Evolutionary conservation across 768 basidiomycete genomes (phyloP).

Genomic region (Polyporus arcularius): DNA sequence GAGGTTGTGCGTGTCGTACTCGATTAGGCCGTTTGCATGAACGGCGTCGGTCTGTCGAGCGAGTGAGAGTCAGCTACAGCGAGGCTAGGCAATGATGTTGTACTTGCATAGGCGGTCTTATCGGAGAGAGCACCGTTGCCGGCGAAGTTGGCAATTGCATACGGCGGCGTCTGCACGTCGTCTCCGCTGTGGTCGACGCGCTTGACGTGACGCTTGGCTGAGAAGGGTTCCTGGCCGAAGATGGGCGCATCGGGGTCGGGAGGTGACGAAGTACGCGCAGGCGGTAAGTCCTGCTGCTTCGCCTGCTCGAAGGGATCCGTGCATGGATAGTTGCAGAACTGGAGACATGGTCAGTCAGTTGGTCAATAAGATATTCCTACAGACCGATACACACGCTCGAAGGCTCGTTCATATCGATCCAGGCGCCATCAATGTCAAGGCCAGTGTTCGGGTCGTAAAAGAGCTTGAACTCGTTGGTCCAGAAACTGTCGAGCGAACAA

Average conservation of each 20-base stretch:
- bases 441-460: constrained; percentile 58
- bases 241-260: constrained; percentile 58
- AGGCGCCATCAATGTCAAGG: constrained; percentile 68
- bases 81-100: neutral
- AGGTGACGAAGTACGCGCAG: constrained; percentile 47
- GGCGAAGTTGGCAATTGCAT: constrained; percentile 59
- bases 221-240: constrained; percentile 37
- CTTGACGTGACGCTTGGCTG: constrained; percentile 12
- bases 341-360: neutral
- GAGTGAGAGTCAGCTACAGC: neutral
- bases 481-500: constrained; percentile 43
- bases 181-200: constrained; percentile 33
- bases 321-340: constrained; percentile 70
- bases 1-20: constrained; percentile 67
- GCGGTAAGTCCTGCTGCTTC: constrained; percentile 51
- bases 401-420: constrained; percentile 82
- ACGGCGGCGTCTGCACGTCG: constrained; percentile 52
- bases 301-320: constrained; percentile 62
- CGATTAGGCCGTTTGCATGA: constrained; percentile 58
- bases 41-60: constrained; percentile 35
- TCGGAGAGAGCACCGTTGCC: constrained; percentile 48
- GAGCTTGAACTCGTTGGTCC: constrained; percentile 59
- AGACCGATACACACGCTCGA: constrained; percentile 47
- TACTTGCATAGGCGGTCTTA: constrained; percentile 54
- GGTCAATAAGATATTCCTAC: neutral